A percentile compares a stretch with the other conserved stretches of the same genome.
phyloP scores from a whole-genome alignment of 2,329 filamentous ascomycete species.

The Thielaviopsis populi region DNA sequence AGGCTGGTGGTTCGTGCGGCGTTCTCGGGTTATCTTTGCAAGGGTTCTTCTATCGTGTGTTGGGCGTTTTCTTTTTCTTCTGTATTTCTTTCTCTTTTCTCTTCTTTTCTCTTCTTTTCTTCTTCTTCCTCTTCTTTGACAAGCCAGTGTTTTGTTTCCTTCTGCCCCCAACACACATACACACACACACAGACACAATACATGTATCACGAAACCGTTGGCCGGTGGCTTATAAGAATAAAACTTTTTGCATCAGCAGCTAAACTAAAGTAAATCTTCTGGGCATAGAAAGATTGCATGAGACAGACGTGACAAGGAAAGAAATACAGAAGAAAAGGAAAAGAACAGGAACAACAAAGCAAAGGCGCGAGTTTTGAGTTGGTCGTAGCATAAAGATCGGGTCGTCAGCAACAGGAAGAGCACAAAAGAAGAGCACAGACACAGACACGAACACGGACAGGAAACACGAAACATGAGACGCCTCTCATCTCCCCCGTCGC shows the following conservation, averaged over 20 bases:
- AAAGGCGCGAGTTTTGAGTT: not conserved
- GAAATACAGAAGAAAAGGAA: not conserved
- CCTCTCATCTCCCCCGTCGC: not conserved
- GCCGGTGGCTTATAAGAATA: not conserved
- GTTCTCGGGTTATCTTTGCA: constrained; percentile 11
- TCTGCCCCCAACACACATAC: not conserved
- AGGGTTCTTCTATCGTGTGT: not conserved
- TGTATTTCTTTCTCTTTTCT: not conserved
- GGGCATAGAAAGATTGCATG: constrained; percentile 3
- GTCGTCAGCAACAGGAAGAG: constrained; percentile 5
- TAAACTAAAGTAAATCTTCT: constrained; percentile 5
- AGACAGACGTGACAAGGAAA: not conserved
- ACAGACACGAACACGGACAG: not conserved
- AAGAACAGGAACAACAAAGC: not conserved
- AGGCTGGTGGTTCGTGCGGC: constrained; percentile 6
- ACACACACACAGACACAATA: not conserved
- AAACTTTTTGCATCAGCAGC: constrained; percentile 10
- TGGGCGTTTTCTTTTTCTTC: not conserved
- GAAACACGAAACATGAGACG: not conserved
- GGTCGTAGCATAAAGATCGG: constrained; percentile 1
- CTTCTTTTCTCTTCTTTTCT: not conserved
- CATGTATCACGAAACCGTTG: not conserved
- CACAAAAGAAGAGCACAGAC: constrained; percentile 5
- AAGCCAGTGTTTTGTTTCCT: not conserved
- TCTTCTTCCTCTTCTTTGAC: not conserved